Evolutionary conservation across 2,329 filamentous ascomycete species (phyloP), one percentile per base, ranked within the genome.

Genomic region (Cadophora luteo-olivacea): DNA sequence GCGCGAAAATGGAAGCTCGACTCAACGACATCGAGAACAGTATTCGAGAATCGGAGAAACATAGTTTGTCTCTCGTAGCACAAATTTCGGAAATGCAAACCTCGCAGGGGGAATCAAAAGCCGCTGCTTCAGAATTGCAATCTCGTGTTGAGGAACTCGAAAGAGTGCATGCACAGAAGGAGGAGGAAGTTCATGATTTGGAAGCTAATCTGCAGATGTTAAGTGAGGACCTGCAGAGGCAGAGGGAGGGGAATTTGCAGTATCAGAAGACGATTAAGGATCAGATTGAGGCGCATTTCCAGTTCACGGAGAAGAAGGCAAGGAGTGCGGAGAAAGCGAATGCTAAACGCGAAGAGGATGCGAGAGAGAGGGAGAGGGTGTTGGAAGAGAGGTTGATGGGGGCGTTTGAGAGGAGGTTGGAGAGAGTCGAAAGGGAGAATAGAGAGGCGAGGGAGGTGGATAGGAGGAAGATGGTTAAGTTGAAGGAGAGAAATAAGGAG

Each of bases 191-290:
- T 7, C 54, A 69, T 19, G 65, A 69, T 29, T 45, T 69, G 8
- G 61, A 65, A 49, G 25, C 49, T 8, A 65, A 65, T 25, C 55
- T 25, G 7, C 64, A 67, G 29, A 38, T 69, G 33, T 65, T 64
- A 4, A 60, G 52, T 45, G 67, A 66, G 24, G 61, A 66, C 25
- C 45, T 64, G 2, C 45, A 66, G 25, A 61, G 64, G 16, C 64
- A 69, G 25, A 45, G 66, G 7, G 62, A 65, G 1, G 62, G 48
- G 22, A 63, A 65, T 24, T 19, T 41, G 3, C 48, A 19, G 8
- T 68, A 61, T 54, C 29, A 51, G 48, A 66, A 66, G 41, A 54
- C 60, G 11, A 69, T 69, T 6, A 54, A 29, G 24, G 52, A 69
- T 19, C 64, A 69, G 24, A 49, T 69, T 8, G 64, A 64, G 49